phyloP scores from a whole-genome alignment of 352 stramenopile species.

The Globisporangium irregulare region DNA sequence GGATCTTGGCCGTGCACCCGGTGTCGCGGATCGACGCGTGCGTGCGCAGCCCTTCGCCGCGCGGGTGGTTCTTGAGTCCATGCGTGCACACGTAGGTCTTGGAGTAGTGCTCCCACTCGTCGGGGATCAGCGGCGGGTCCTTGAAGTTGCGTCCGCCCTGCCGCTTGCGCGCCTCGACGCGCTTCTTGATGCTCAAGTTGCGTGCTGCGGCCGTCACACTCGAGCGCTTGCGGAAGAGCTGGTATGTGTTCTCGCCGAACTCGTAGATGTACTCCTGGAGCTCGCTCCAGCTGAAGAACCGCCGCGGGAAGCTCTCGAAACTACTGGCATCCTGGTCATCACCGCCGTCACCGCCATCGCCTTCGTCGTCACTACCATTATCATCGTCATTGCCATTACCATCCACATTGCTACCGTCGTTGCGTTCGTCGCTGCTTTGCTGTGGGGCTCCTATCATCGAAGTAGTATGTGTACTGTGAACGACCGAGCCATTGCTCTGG shows the following conservation, averaged over 20 bases:
- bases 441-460: neutral
- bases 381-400: neutral
- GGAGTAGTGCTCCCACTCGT: constrained; percentile 61
- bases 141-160: constrained; percentile 8
- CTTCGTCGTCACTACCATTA: neutral
- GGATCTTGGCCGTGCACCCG: constrained; percentile 1
- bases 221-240: constrained; percentile 30
- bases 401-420: neutral
- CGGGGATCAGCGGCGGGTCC: constrained; percentile 31
- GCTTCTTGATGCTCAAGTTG: constrained; percentile 47
- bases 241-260: constrained; percentile 12
- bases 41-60: constrained; percentile 60
- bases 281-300: constrained; percentile 7
- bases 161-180: constrained; percentile 26
- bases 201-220: constrained; percentile 59
- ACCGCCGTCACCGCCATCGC: neutral
- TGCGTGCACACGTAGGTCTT: constrained; percentile 78
- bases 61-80: constrained; percentile 60
- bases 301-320: constrained; percentile 10
- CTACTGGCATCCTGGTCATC: neutral
- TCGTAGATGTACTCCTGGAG: constrained; percentile 8
- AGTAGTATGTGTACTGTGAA: neutral
- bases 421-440: neutral
- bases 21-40: constrained; percentile 62
- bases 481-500: neutral